These are phyloP conservation scores for Fonsecaea monophora DNA, from an alignment of 2,329 filamentous ascomycete genomes.

Conservation along the genomic window DNA sequence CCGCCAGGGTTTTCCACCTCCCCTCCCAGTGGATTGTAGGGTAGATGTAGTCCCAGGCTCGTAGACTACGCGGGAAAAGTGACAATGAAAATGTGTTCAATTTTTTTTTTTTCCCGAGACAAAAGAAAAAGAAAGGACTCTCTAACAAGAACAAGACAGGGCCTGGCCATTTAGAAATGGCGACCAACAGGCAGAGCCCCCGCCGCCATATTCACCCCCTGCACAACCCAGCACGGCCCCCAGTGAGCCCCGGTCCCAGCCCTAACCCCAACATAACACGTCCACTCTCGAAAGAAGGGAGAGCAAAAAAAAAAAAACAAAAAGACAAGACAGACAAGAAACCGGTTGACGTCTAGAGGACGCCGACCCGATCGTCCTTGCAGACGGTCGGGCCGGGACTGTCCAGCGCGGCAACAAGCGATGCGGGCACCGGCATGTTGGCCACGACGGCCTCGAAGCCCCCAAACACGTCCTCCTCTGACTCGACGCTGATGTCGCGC, in stretches of 20 bases:
- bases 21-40: no score
- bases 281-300: not conserved
- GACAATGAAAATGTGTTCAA: no score
- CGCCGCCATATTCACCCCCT: not conserved
- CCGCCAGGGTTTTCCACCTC: no score
- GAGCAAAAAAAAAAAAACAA: not conserved
- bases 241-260: no score
- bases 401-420: not conserved
- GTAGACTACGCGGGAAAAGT: no score
- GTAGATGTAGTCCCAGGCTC: no score
- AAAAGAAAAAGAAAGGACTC: not conserved
- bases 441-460: slow-evolving; percentile 7
- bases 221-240: not conserved
- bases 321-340: not conserved
- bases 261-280: not conserved
- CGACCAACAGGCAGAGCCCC: not conserved
- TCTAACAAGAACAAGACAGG: not conserved
- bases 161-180: slow-evolving; percentile 6
- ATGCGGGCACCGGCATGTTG: slow-evolving; percentile 4
- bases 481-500: slow-evolving; percentile 4
- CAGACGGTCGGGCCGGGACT: not conserved
- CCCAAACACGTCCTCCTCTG: not conserved
- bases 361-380: slow-evolving; percentile 1
- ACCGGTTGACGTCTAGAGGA: slow-evolving; percentile 1
- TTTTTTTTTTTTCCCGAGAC: not conserved